These are phyloP conservation scores for Aurantiochytrium sp. DNA, from an alignment of 108 stramenopile species.

Conservation along the genomic window DNA sequence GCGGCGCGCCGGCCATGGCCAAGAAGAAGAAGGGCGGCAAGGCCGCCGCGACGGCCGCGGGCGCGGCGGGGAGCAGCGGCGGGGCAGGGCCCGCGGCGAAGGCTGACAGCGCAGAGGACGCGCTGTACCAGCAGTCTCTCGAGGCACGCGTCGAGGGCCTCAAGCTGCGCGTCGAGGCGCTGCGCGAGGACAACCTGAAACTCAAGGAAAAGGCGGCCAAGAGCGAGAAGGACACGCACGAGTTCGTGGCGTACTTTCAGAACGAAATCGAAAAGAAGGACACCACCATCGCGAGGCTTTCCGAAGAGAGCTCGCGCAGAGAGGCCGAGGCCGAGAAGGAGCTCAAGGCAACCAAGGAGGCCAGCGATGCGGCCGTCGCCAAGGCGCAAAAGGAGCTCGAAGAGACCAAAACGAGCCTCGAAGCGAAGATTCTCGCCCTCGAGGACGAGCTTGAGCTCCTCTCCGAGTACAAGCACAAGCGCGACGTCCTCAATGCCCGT, in stretches of 20 bases:
- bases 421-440: neutral
- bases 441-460: slow-evolving; percentile 37
- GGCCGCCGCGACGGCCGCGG: neutral
- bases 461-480: slow-evolving; percentile 42
- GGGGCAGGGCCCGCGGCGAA: neutral
- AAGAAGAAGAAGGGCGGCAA: neutral
- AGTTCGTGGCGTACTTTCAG: slow-evolving; percentile 65
- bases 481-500: slow-evolving; percentile 40
- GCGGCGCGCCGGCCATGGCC: neutral
- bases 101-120: slow-evolving; percentile 31
- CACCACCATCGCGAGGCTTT: slow-evolving; percentile 40
- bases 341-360: neutral
- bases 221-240: slow-evolving; percentile 61
- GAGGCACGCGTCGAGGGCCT: slow-evolving; percentile 49
- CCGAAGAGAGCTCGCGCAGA: slow-evolving; percentile 43
- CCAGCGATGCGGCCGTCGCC: neutral
- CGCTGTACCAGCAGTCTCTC: slow-evolving; percentile 55
- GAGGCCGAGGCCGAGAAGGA: slow-evolving; percentile 37
- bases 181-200: slow-evolving; percentile 44
- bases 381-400: slow-evolving; percentile 41
- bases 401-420: neutral
- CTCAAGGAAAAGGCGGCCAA: slow-evolving; percentile 42
- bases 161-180: slow-evolving; percentile 46
- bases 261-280: slow-evolving; percentile 56
- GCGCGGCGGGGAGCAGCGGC: too few species aligned